Conservation (phyloP, 2,329 filamentous ascomycete genomes). For the Fusarium lateritium region DNA sequence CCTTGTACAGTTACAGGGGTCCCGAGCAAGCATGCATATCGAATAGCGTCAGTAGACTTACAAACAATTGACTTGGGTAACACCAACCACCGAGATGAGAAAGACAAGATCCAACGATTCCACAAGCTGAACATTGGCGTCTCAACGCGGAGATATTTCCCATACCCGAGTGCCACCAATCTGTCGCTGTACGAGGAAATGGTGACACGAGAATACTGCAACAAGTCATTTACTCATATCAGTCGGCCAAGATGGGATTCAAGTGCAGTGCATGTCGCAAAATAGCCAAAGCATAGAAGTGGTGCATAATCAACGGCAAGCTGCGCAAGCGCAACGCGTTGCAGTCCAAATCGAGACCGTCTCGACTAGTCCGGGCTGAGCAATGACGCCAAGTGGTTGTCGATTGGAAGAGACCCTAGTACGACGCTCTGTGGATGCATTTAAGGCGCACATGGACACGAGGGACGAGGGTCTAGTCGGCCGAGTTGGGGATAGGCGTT, state of each 20-base stretch:
- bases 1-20: conserved; percentile 26
- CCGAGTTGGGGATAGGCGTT: conserved; percentile 45
- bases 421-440: conserved; percentile 40
- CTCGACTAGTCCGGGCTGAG: conserved; percentile 33
- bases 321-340: conserved; percentile 46
- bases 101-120: conserved; percentile 17
- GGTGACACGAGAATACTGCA: conserved; percentile 27
- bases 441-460: conserved; percentile 39
- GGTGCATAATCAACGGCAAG: conserved; percentile 35
- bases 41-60: conserved; percentile 31
- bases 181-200: conserved; percentile 28
- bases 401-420: conserved; percentile 25
- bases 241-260: conserved; percentile 31
- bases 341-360: conserved; percentile 30
- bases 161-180: conserved; percentile 24
- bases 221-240: conserved; percentile 17
- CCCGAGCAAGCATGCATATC: conserved; percentile 9
- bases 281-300: conserved; percentile 1
- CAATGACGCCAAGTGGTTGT: conserved; percentile 32
- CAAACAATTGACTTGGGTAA: conserved; percentile 27
- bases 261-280: conserved; percentile 25
- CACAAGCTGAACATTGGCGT: conserved; percentile 16
- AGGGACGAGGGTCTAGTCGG: conserved; percentile 34
- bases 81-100: conserved; percentile 23
- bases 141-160: conserved; percentile 42